Evolutionary conservation across 257 asterid genomes (phyloP).

Genomic region (Scutellaria minor): DNA sequence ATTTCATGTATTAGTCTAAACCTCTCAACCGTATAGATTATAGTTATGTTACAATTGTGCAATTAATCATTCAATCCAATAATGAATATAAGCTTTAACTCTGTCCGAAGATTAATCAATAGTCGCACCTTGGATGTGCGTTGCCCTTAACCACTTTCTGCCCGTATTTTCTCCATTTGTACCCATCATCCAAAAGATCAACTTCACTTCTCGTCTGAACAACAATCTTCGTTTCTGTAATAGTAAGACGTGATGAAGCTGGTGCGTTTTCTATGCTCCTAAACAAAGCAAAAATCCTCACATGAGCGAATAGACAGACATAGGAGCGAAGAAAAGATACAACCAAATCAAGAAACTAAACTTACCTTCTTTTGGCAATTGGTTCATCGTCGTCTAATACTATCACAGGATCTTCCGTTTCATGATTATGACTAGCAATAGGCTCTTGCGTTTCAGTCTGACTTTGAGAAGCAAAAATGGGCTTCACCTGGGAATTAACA

Average conservation of each 20-base stretch:
- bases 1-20: no score
- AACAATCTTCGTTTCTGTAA: slow-evolving; percentile 85
- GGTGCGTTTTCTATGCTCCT: slow-evolving; percentile 55
- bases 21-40: not conserved
- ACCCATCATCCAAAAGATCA: slow-evolving; percentile 87
- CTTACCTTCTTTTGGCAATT: slow-evolving; percentile 74
- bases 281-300: slow-evolving; percentile 24
- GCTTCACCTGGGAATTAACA: slow-evolving; percentile 26
- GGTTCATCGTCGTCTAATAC: slow-evolving; percentile 63
- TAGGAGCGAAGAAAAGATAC: not conserved
- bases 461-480: slow-evolving; percentile 34
- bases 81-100: not conserved
- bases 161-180: slow-evolving; percentile 93
- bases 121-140: slow-evolving; percentile 76
- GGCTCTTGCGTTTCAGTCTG: not conserved
- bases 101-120: slow-evolving; percentile 4
- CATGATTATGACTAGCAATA: slow-evolving; percentile 41
- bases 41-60: not conserved
- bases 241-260: slow-evolving; percentile 63
- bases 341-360: not conserved
- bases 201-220: slow-evolving; percentile 96
- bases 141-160: slow-evolving; percentile 95
- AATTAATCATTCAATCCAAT: not conserved
- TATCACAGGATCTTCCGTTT: slow-evolving; percentile 44
- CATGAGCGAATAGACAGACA: not conserved